phyloP scores from a whole-genome alignment of 2,329 filamentous ascomycete genomes.

The Hortaea werneckii region DNA sequence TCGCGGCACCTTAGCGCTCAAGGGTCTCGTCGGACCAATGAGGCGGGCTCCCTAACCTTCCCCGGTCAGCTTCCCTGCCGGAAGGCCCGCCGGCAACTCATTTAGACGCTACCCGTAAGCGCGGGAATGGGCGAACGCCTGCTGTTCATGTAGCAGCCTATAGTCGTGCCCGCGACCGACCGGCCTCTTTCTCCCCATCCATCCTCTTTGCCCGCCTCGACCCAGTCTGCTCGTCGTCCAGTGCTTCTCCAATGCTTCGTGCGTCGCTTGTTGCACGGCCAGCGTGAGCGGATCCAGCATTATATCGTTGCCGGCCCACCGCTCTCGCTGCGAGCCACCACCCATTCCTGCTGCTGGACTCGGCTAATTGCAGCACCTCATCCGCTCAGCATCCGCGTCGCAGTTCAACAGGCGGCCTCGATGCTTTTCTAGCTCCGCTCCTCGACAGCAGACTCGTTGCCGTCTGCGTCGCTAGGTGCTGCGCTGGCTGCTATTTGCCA shows the following conservation, averaged over 20 bases:
- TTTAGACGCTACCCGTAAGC: background rate
- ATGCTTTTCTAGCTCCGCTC: no score
- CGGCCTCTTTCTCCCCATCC: background rate
- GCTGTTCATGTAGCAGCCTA: background rate
- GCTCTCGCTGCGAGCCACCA: no score
- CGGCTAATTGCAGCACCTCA: background rate
- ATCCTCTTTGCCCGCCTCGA: background rate
- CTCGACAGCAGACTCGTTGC: no score
- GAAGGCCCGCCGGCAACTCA: background rate
- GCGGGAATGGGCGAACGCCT: background rate
- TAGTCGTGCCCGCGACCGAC: background rate
- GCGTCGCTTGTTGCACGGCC: no score
- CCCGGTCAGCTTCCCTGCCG: background rate
- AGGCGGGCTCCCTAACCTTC: no score
- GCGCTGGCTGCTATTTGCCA: no score
- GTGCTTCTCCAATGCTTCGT: background rate
- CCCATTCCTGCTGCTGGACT: background rate
- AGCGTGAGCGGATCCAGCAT: no score
- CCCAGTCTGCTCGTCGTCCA: background rate
- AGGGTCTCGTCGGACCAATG: no score
- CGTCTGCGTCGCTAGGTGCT: no score
- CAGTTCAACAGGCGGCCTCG: slow-evolving; percentile 4
- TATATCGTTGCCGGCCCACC: no score
- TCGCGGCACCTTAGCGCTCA: no score
- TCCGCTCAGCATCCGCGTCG: slow-evolving; percentile 8